A percentile compares a stretch with the other conserved stretches of the same genome.
These are phyloP conservation scores for Plasmodium fragile DNA, from an alignment of 169 alveolate genomes.

Conservation along the genomic window DNA sequence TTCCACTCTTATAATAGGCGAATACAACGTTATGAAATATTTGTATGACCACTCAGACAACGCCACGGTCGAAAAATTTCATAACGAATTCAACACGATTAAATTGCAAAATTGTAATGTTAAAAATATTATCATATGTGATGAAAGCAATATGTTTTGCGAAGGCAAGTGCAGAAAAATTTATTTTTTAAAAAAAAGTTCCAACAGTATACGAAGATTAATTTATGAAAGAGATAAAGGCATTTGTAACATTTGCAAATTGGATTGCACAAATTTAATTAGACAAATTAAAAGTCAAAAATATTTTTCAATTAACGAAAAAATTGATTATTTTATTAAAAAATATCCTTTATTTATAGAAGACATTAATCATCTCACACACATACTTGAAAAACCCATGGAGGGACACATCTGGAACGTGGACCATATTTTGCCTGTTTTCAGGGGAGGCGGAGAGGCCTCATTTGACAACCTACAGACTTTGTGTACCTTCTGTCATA, in stretches of 20 bases:
- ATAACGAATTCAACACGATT: slow-evolving; percentile 5
- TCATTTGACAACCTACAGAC: slow-evolving; percentile 61
- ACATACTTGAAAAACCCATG: slow-evolving; percentile 27
- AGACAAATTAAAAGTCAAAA: slow-evolving; percentile 32
- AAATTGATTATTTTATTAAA: slow-evolving; percentile 49
- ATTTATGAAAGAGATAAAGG: slow-evolving; percentile 71
- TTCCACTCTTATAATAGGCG: slow-evolving; percentile 3
- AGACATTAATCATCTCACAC: slow-evolving; percentile 32
- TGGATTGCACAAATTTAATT: slow-evolving; percentile 42
- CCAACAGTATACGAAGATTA: slow-evolving; percentile 50
- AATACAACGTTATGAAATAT: slow-evolving; percentile 13
- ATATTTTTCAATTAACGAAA: slow-evolving; percentile 39
- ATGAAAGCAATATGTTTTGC: slow-evolving; percentile 57
- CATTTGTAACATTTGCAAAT: slow-evolving; percentile 33
- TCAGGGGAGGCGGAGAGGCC: slow-evolving; percentile 59
- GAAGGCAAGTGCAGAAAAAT: slow-evolving; percentile 28
- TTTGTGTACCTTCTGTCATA: slow-evolving; percentile 62
- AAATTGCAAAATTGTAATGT: slow-evolving; percentile 24
- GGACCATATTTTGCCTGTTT: slow-evolving; percentile 52
- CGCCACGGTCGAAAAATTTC: slow-evolving; percentile 3
- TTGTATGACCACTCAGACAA: slow-evolving; percentile 3
- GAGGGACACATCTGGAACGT: slow-evolving; percentile 60
- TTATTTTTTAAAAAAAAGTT: slow-evolving; percentile 59
- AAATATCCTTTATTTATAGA: slow-evolving; percentile 54
- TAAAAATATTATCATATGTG: slow-evolving; percentile 42